Evolutionary conservation across 768 basidiomycete genomes (phyloP).

Genomic region (Lactarius sanguifluus): DNA sequence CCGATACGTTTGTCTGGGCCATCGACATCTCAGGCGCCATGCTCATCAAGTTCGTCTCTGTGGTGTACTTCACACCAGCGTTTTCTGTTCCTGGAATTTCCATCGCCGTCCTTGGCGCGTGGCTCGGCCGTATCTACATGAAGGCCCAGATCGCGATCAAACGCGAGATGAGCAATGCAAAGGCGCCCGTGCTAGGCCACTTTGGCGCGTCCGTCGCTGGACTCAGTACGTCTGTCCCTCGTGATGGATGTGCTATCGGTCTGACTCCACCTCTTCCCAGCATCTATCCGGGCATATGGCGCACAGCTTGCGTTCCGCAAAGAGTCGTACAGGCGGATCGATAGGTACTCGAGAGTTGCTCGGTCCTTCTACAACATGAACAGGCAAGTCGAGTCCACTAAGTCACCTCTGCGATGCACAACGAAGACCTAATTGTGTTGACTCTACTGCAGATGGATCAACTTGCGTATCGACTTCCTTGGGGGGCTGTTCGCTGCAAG

Average conservation of each 20-base stretch:
- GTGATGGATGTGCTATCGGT: not conserved
- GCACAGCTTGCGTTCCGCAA: slow-evolving; percentile 45
- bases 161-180: slow-evolving; percentile 53
- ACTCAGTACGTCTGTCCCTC: slow-evolving; percentile 37
- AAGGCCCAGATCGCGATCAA: slow-evolving; percentile 56
- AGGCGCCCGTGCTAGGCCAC: slow-evolving; percentile 50
- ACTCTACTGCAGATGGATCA: slow-evolving; percentile 43
- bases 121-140: slow-evolving; percentile 52
- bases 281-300: slow-evolving; percentile 56
- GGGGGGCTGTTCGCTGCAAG: slow-evolving; percentile 50
- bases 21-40: slow-evolving; percentile 38
- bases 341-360: slow-evolving; percentile 45
- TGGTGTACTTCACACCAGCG: slow-evolving; percentile 40
- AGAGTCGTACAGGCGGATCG: slow-evolving; percentile 47
- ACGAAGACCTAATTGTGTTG: not conserved
- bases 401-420: not conserved
- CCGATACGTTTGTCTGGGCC: slow-evolving; percentile 32
- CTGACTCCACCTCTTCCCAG: slow-evolving; percentile 25
- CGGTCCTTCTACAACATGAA: slow-evolving; percentile 50
- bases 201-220: slow-evolving; percentile 55
- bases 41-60: slow-evolving; percentile 40
- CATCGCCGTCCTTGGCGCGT: slow-evolving; percentile 41
- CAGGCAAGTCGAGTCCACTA: slow-evolving; percentile 35
- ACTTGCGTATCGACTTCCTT: slow-evolving; percentile 53
- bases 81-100: slow-evolving; percentile 43